phyloP scores from a whole-genome alignment of 768 basidiomycete species.

The Kwoniella sp. region DNA sequence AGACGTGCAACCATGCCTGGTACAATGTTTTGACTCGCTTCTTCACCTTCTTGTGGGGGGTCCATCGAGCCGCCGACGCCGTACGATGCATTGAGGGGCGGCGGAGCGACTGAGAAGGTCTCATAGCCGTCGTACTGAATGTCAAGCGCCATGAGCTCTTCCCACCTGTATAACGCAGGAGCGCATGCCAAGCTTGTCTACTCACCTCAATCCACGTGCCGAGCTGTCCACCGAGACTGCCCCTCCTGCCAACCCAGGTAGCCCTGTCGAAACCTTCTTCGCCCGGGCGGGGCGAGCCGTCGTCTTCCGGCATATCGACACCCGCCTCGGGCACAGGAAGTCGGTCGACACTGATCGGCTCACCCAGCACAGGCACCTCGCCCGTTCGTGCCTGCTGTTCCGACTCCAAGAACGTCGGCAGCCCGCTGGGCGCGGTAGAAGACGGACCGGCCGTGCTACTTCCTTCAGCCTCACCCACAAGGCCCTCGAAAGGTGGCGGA shows the following conservation, averaged over 20 bases:
- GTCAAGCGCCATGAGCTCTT: no score
- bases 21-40: constrained; percentile 25
- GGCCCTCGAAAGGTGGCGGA: constrained; percentile 41
- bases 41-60: constrained; percentile 40
- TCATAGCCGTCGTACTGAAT: constrained; percentile 48
- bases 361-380: constrained; percentile 15
- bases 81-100: constrained; percentile 34
- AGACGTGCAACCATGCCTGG: constrained; percentile 37
- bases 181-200: not conserved
- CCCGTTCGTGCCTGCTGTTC: constrained; percentile 32
- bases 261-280: constrained; percentile 13
- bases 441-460: not conserved
- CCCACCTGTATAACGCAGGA: not conserved
- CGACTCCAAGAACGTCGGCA: constrained; percentile 36
- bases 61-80: constrained; percentile 47
- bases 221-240: constrained; percentile 34
- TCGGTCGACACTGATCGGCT: constrained; percentile 12
- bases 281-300: not conserved
- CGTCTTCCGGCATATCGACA: constrained; percentile 1
- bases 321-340: constrained; percentile 16
- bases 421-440: constrained; percentile 8
- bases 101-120: constrained; percentile 46
- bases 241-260: constrained; percentile 26
- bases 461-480: constrained; percentile 4
- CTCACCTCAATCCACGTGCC: constrained; percentile 44